Conservation (phyloP, 2,329 filamentous ascomycete species). For the Neopestalotiopsis sp. region DNA sequence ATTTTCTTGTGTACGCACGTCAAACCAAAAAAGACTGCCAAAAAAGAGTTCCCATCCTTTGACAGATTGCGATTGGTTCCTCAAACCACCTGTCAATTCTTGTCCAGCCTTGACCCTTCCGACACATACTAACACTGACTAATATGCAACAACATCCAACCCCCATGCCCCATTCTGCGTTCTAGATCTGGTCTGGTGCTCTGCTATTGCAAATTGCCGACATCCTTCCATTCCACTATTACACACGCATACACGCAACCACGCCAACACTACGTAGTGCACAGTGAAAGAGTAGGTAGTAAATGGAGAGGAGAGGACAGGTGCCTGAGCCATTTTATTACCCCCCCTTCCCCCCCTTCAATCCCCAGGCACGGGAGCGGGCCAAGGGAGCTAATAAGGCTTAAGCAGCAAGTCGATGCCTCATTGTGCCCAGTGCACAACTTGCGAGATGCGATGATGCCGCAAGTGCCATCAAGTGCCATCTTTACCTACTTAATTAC, state of each 20-base stretch:
- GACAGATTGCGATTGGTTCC: conserved; percentile 12
- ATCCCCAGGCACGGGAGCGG: neutral
- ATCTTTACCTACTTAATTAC: too few species aligned
- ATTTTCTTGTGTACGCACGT: conserved; percentile 2
- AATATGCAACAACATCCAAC: neutral
- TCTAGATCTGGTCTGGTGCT: too few species aligned
- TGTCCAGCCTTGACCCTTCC: conserved; percentile 4
- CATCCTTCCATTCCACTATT: too few species aligned
- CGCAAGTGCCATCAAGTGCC: neutral
- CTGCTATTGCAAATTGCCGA: too few species aligned
- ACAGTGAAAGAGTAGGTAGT: neutral
- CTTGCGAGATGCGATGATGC: conserved; percentile 1
- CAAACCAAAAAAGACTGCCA: neutral
- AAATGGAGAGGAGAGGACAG: neutral
- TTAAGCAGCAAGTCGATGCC: neutral
- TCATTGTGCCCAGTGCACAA: neutral
- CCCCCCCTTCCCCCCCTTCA: neutral
- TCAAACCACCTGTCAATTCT: conserved; percentile 13
- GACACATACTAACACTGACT: neutral
- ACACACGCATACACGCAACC: too few species aligned
- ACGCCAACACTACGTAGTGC: too few species aligned
- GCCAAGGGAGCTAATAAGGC: neutral
- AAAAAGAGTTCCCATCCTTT: neutral
- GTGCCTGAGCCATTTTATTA: neutral
- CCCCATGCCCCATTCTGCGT: too few species aligned